Conservation (phyloP, 768 basidiomycete genomes). For the Pleurotus citrinopileatus region DNA sequence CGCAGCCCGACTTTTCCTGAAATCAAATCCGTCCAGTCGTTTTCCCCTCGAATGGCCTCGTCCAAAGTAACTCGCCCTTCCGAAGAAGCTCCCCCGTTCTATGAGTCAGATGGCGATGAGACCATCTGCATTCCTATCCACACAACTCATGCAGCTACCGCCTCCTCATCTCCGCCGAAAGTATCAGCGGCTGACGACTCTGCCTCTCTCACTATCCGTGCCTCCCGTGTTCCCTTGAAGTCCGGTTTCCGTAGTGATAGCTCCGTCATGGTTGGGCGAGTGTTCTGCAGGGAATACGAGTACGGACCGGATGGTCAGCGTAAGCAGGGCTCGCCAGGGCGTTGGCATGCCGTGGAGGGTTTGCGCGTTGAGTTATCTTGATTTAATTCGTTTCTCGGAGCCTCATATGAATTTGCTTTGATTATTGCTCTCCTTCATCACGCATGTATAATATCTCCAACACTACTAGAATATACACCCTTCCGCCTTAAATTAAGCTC, state of each 20-base stretch:
- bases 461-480: not conserved
- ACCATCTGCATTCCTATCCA: constrained; percentile 4
- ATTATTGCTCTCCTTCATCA: not conserved
- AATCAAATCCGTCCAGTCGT: not conserved
- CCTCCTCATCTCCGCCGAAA: no score
- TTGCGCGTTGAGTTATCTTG: constrained; percentile 3
- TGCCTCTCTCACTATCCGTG: not conserved
- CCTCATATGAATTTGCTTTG: not conserved
- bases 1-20: not conserved
- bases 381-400: not conserved
- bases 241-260: not conserved
- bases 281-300: constrained; percentile 8
- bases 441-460: not conserved
- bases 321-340: constrained; percentile 3
- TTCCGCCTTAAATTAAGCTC: no score
- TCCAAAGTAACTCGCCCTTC: not conserved
- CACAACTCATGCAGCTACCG: not conserved
- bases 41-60: not conserved
- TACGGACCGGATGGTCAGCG: constrained; percentile 1
- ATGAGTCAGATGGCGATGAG: not conserved
- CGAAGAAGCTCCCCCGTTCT: not conserved
- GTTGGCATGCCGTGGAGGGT: constrained; percentile 7
- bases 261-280: not conserved
- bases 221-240: not conserved
- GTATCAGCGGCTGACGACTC: not conserved